Base-by-base conservation (phyloP, 495 filamentous ascomycete species). In the Cercophora scortea region DNA sequence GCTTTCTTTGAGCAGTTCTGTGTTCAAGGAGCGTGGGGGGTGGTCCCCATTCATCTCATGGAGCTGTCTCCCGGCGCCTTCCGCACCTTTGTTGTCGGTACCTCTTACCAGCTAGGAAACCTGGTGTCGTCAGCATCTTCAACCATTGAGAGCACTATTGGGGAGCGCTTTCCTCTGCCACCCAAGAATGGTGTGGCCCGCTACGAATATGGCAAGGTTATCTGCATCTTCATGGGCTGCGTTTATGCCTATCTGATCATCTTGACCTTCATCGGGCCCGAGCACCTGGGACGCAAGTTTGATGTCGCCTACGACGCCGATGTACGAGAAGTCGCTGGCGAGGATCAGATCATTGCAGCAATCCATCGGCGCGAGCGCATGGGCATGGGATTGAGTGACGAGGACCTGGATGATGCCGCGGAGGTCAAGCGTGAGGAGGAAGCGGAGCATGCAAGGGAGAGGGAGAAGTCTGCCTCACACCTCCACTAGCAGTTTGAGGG, bases 1-100 rank as follows among this genome's bases (percentile, higher is more conserved):
- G 89, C 88, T n/a, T 95, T 90, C 69, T 93, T 93, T 64, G 85
- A 92, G 69, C 89, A 93, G 64, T 92, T 95, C 69, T 89, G 85
- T 66, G 88, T 95, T 4, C 88, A 92, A 62, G 88, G 88, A 15
- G 87, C 87, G 2, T 92, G 88, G 88, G 88, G 88, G 34, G 83
- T 88, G 1, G 86, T 91, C 45, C 87, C 86, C 35, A 89, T 91
- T 53, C 88, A 95, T 54, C 73, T 95, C 6, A 93, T 93, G 87
- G 89, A 95, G 60, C 71, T 95, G 3, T 87, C 86, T 0, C 89
- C 89, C 0, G 87, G 85, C 12, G 75, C 82, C 0, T 91, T 93
- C 73, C 78, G 89, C 10, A 91, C 89, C 11, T 91, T 93, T 55
- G 84, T 86, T 2, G 88, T 92, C 13, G 89, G 89, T 25, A 89